phyloP scores from a whole-genome alignment of 2,329 filamentous ascomycete species.

The Epichloe gansuensis region DNA sequence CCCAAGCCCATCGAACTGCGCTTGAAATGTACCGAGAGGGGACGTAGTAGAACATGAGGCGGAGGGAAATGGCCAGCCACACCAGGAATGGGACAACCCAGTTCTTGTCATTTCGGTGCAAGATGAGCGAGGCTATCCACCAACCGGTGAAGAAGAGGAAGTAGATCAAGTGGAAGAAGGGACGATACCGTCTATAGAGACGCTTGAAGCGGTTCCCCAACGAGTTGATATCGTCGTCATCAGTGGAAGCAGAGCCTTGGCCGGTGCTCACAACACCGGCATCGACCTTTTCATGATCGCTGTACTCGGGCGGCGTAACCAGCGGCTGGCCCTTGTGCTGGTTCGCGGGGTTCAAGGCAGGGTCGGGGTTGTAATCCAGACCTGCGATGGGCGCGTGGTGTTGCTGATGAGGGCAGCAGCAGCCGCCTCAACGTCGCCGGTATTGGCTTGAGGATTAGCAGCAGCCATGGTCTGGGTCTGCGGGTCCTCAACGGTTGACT shows the following conservation, averaged over 20 bases:
- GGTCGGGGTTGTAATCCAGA: constrained; percentile 18
- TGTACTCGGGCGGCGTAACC: constrained; percentile 24
- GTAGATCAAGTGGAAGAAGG: constrained; percentile 34
- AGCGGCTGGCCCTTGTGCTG: constrained; percentile 12
- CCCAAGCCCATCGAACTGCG: constrained; percentile 58
- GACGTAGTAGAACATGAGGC: constrained; percentile 62
- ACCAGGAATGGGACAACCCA: constrained; percentile 80
- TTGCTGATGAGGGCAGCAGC: not conserved
- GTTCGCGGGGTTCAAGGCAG: constrained; percentile 24
- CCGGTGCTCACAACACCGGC: constrained; percentile 19
- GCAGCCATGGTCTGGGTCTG: not conserved
- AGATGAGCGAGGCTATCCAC: constrained; percentile 65
- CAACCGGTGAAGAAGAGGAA: constrained; percentile 41
- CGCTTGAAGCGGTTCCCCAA: constrained; percentile 15
- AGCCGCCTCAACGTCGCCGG: not conserved
- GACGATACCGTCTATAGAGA: constrained; percentile 33
- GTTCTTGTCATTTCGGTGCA: constrained; percentile 60
- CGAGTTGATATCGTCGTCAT: constrained; percentile 6
- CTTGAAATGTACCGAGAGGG: constrained; percentile 53
- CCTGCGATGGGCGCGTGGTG: constrained; percentile 3
- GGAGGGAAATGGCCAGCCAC: constrained; percentile 62
- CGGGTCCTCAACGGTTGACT: no score
- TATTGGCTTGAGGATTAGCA: not conserved
- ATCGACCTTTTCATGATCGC: constrained; percentile 27
- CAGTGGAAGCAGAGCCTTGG: constrained; percentile 13